phyloP scores from a whole-genome alignment of 805 yeast species.

The Saccharomycopsis amapae region DNA sequence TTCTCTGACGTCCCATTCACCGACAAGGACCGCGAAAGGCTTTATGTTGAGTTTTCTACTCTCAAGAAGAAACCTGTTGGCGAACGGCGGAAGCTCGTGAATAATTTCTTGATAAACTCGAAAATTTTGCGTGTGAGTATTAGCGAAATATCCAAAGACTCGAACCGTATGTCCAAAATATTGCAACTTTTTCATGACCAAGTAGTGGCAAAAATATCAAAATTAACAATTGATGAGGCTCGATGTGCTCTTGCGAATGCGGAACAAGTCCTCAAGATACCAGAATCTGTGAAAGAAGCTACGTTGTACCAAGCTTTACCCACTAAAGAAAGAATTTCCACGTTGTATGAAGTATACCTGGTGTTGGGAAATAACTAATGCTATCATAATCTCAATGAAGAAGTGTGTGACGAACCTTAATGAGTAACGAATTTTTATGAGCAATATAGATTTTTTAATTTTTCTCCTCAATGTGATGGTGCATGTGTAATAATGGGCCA shows the following conservation, averaged over 20 bases:
- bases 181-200: too few relatives aligned
- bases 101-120: constrained; percentile 8
- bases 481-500: too few relatives aligned
- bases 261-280: constrained; percentile 10
- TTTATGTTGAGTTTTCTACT: constrained; percentile 15
- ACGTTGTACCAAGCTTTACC: constrained; percentile 17
- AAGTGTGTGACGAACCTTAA: too few relatives aligned
- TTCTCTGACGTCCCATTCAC: constrained; percentile 6
- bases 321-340: constrained; percentile 15
- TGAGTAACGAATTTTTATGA: too few relatives aligned
- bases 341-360: constrained; percentile 6
- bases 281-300: constrained; percentile 11
- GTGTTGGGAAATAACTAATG: too few relatives aligned
- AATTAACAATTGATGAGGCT: constrained; percentile 5
- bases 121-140: constrained; percentile 3
- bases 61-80: constrained; percentile 12
- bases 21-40: constrained; percentile 13
- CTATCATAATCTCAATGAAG: too few relatives aligned
- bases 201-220: background rate
- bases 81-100: constrained; percentile 8
- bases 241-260: constrained; percentile 1
- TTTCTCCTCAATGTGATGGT: too few relatives aligned
- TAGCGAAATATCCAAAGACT: too few relatives aligned
- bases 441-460: too few relatives aligned
- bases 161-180: too few relatives aligned